phyloP scores from a whole-genome alignment of 1,284 basidiomycete genomes.

The Tausonia pullulans region DNA sequence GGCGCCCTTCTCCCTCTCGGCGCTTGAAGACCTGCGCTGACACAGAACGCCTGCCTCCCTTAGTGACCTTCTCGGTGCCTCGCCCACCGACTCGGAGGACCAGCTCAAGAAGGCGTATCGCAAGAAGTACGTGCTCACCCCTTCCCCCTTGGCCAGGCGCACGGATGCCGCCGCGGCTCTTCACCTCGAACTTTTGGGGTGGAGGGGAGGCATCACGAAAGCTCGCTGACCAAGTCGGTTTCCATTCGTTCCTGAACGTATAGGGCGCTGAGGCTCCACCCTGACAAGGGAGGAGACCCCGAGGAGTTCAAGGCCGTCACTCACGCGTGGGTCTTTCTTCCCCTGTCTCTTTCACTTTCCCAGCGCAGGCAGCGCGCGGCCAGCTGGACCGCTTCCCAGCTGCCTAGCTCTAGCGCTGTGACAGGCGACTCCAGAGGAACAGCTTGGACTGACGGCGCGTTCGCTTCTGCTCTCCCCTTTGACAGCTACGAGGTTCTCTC shows the following conservation, averaged over 20 bases:
- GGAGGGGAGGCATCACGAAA: too few relatives aligned
- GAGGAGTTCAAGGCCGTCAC: slow-evolving; percentile 97
- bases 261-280: slow-evolving; percentile 80
- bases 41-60: slow-evolving; percentile 6
- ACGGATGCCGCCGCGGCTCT: not conserved
- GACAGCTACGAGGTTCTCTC: slow-evolving; percentile 84
- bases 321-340: slow-evolving; percentile 58
- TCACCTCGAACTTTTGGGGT: not conserved
- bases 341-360: not conserved
- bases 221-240: not conserved
- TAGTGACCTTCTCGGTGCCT: slow-evolving; percentile 64
- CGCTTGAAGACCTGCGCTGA: not conserved
- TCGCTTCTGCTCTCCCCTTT: not conserved
- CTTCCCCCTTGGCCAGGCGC: not conserved
- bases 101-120: slow-evolving; percentile 92
- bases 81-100: slow-evolving; percentile 60
- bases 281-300: slow-evolving; percentile 94
- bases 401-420: too few relatives aligned
- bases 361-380: too few relatives aligned
- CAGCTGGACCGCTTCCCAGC: too few relatives aligned
- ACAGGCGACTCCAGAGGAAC: too few relatives aligned
- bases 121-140: slow-evolving; percentile 54
- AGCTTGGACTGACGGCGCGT: not conserved
- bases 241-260: slow-evolving; percentile 18
- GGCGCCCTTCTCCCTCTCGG: not conserved